Evolutionary conservation across 164 flowering plant species (phyloP).

Genomic region (Cinnamomum chago): DNA sequence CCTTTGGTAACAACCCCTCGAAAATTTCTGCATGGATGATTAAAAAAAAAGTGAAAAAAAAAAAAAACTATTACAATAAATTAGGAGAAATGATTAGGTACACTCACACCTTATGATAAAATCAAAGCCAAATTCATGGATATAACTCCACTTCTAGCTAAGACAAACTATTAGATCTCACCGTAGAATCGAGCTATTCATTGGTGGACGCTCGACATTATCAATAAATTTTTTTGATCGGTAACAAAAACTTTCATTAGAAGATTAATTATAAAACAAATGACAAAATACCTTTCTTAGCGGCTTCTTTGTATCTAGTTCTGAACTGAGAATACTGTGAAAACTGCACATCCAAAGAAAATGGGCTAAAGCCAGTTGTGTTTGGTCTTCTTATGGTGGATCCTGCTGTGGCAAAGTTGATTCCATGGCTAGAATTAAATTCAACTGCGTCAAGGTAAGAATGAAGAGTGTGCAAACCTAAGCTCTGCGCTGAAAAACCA

Average conservation of each 20-base stretch:
- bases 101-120: too few relatives aligned
- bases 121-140: too few relatives aligned
- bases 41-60: too few relatives aligned
- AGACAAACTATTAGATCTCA: too few relatives aligned
- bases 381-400: conserved; percentile 48
- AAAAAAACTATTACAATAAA: too few relatives aligned
- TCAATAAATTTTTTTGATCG: too few relatives aligned
- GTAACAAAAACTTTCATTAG: too few relatives aligned
- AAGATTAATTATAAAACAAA: too few relatives aligned
- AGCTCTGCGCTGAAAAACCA: conserved; percentile 36
- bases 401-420: conserved; percentile 45
- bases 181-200: too few relatives aligned
- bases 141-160: too few relatives aligned
- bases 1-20: conserved; percentile 30
- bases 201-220: too few relatives aligned
- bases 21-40: conserved; percentile 13
- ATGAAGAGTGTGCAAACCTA: conserved; percentile 42
- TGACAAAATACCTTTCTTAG: conserved; percentile 21
- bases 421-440: conserved; percentile 59
- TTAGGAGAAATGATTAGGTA: too few relatives aligned
- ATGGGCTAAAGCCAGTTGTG: conserved; percentile 54
- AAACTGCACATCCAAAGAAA: conserved; percentile 48
- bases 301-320: conserved; percentile 26
- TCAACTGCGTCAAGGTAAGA: conserved; percentile 54
- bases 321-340: conserved; percentile 38